Evolutionary conservation across 805 yeast genomes (phyloP), one percentile per base, ranked within the genome.

Genomic region (Ogataea pilisensis): DNA sequence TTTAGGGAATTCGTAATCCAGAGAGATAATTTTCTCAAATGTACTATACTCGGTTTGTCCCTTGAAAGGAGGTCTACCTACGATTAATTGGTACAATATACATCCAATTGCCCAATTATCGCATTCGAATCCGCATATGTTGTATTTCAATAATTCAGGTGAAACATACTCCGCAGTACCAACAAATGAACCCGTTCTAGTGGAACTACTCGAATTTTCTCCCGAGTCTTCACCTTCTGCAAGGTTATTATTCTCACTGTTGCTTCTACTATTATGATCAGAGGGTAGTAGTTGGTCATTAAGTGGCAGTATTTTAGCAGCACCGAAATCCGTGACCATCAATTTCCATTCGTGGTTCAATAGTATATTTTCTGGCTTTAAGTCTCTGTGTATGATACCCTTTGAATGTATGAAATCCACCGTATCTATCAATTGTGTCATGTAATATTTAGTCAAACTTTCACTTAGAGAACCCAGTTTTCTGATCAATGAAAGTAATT

Each of bases 121-220:
- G 25, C 91, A 74, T 47, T 82, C 83, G 55, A 78, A 85, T 16
- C 95, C 93, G 57, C 95, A 87, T 28, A 75, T 70, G 59, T 91
- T 93, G 53, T 76, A 72, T 36, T 80, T 75, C 36, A 93, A 68
- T 31, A 93, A 66, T 60, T 93, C 99, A 0, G 98, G 99, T 0
- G 95, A 82, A 2, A 93, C 96, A 57, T 90, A 90, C 58, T 90
- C 97, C 0, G 98, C 98, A 1, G 99, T 91, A 0, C 99, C 99
- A 3, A 91, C 98, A 68, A 91, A 93, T 0, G 97, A 89, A 5
- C 86, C 85, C 19, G 79, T 65, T 19, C 60, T 43, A 20, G 59
- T 53, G 30, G 54, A 70, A 62, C 73, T 24, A 61, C 58, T 44
- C 18, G 53, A 45, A 35, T 37, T 43, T 14, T 38, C 52, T 5